phyloP scores from a whole-genome alignment of 768 basidiomycete genomes.

The Rhizopogon rudus region DNA sequence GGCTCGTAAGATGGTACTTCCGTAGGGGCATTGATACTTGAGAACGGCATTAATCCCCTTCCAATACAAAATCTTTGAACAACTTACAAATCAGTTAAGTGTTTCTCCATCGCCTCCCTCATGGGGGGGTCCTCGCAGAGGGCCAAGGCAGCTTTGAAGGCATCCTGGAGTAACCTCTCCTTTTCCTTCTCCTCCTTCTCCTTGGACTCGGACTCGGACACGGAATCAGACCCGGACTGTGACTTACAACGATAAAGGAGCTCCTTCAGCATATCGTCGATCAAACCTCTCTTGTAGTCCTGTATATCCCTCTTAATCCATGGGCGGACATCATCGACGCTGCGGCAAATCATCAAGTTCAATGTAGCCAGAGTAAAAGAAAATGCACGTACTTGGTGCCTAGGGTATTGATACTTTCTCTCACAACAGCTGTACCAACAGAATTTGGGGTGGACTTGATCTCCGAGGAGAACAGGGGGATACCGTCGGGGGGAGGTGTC shows the following conservation, averaged over 20 bases:
- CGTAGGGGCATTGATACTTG: not conserved
- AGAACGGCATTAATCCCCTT: not conserved
- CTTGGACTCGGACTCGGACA: too few species aligned
- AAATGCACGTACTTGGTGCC: not conserved
- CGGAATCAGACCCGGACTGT: not conserved
- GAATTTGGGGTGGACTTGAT: not conserved
- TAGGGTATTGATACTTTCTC: not conserved
- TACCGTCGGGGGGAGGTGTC: not conserved
- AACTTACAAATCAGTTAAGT: not conserved
- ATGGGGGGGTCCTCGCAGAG: not conserved
- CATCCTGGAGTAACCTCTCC: not conserved
- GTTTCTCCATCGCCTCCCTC: not conserved
- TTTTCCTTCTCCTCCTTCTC: not conserved
- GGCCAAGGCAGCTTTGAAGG: not conserved
- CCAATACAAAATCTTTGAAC: not conserved
- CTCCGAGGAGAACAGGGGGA: not conserved
- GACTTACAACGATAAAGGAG: not conserved
- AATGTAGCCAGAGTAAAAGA: not conserved
- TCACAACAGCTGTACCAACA: not conserved
- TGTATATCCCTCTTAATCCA: not conserved
- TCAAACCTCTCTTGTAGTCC: not conserved
- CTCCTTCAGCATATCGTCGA: not conserved
- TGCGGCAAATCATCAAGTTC: not conserved
- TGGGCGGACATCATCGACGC: not conserved
- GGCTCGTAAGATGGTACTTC: not conserved